These are phyloP conservation scores for Aspergillus fructus DNA, from an alignment of 2,329 filamentous ascomycete genomes.

Conservation along the genomic window DNA sequence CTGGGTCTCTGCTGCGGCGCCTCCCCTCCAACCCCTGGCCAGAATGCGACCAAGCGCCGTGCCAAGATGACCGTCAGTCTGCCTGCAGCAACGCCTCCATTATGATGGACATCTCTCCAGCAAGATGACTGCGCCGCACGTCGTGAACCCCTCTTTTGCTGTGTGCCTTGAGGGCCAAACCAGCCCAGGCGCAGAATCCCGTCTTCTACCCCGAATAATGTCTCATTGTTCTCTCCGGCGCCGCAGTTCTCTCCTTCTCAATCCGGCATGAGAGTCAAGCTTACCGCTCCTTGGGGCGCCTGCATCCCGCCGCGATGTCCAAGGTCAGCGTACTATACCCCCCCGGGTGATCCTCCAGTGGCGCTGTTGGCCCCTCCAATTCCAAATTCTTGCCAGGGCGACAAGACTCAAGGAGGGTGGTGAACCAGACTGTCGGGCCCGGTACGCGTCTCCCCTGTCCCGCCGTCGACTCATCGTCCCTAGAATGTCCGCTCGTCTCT, in stretches of 20 bases:
- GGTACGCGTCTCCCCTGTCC: slow-evolving; percentile 13
- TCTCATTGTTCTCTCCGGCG: neutral
- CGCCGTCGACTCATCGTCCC: slow-evolving; percentile 5
- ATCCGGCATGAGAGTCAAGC: slow-evolving; percentile 1
- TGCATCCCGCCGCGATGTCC: slow-evolving; percentile 20
- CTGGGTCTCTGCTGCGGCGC: neutral
- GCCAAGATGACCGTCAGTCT: slow-evolving; percentile 31
- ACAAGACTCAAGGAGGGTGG: slow-evolving; percentile 3
- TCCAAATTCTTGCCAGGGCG: neutral
- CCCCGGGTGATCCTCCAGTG: slow-evolving; percentile 2
- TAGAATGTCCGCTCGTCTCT: slow-evolving; percentile 7
- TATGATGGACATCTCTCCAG: slow-evolving; percentile 8
- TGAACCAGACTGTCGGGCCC: slow-evolving; percentile 31
- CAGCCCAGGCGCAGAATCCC: neutral
- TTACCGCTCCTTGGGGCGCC: slow-evolving; percentile 13
- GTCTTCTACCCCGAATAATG: neutral
- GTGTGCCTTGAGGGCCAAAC: neutral
- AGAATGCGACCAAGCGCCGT: slow-evolving; percentile 27
- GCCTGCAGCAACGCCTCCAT: slow-evolving; percentile 1
- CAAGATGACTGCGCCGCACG: slow-evolving; percentile 18
- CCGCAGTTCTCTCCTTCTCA: neutral
- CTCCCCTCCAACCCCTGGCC: slow-evolving; percentile 12
- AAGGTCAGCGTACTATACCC: neutral
- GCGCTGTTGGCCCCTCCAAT: slow-evolving; percentile 10
- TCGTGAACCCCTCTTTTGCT: slow-evolving; percentile 5